These are phyloP conservation scores for Eremomyces bilateralis DNA, from an alignment of 495 filamentous ascomycete genomes.

Conservation along the genomic window DNA sequence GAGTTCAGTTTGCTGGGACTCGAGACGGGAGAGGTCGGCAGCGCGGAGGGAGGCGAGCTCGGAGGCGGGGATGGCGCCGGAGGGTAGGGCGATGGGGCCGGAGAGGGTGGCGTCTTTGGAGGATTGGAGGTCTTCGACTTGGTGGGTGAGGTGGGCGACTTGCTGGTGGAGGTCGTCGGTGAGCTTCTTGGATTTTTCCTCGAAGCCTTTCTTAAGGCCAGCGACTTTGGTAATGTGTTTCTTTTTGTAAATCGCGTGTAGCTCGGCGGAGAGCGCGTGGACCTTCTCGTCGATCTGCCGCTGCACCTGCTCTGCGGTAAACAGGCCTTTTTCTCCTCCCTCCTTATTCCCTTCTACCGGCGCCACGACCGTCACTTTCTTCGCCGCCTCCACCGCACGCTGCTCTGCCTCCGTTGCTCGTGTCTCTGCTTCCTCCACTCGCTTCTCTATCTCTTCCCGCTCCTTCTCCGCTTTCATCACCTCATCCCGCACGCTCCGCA, in stretches of 20 bases:
- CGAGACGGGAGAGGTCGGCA: constrained; percentile 23
- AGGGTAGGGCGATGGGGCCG: constrained; percentile 23
- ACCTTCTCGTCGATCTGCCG: constrained; percentile 61
- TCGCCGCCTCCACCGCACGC: constrained; percentile 17
- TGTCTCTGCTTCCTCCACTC: constrained; percentile 54
- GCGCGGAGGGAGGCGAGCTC: constrained; percentile 23
- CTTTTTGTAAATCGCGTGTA: constrained; percentile 82
- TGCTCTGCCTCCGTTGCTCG: constrained; percentile 28
- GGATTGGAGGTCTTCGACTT: constrained; percentile 48
- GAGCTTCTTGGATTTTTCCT: constrained; percentile 71
- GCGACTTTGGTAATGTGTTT: constrained; percentile 93
- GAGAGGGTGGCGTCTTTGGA: constrained; percentile 45
- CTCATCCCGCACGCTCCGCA: constrained; percentile 60
- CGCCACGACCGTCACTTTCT: constrained; percentile 11
- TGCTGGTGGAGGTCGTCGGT: constrained; percentile 49
- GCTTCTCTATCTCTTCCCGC: constrained; percentile 45
- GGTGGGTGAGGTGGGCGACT: constrained; percentile 39
- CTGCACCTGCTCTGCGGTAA: constrained; percentile 11
- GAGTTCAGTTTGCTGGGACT: constrained; percentile 29
- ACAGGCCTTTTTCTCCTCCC: constrained; percentile 5
- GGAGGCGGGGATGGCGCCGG: constrained; percentile 15
- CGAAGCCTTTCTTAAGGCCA: constrained; percentile 87
- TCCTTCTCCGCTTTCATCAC: constrained; percentile 55
- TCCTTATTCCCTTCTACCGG: constrained; percentile 8
- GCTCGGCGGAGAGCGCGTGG: constrained; percentile 71